Percentiles rank a stretch among this genome's conserved stretches.
phyloP scores from a whole-genome alignment of 2,329 filamentous ascomycete species.

The Drechmeria coniospora region DNA sequence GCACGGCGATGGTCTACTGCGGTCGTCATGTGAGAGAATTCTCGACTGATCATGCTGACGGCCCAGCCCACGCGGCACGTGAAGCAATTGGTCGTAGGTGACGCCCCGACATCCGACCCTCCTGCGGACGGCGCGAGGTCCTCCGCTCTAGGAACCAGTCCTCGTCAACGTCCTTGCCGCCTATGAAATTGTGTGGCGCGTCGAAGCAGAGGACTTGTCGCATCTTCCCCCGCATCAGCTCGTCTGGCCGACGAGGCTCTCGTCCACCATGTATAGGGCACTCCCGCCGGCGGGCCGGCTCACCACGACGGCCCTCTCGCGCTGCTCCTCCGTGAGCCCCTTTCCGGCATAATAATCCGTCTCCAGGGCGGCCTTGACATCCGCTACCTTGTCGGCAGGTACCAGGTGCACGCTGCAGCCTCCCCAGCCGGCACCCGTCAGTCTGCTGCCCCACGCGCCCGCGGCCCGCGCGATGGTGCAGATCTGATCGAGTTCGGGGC shows the following conservation, averaged over 20 bases:
- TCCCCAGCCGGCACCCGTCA: constrained; percentile 94
- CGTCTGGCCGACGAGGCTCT: constrained; percentile 8
- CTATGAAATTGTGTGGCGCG: no score
- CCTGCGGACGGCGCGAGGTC: no score
- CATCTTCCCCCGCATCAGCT: not conserved
- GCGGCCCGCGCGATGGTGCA: constrained; percentile 64
- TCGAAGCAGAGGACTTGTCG: no score
- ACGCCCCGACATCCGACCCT: no score
- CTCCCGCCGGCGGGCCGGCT: constrained; percentile 72
- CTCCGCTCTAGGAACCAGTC: no score
- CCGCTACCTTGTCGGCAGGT: constrained; percentile 64
- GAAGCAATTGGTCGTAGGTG: no score
- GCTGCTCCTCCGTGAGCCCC: constrained; percentile 51
- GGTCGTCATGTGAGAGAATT: no score
- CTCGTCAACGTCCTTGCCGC: no score
- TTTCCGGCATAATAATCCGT: constrained; percentile 68
- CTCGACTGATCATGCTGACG: no score
- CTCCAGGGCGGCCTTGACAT: constrained; percentile 62
- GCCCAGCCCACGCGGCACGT: no score
- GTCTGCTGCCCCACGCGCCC: constrained; percentile 68
- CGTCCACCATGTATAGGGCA: constrained; percentile 30
- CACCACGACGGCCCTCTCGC: constrained; percentile 68
- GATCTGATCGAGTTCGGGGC: constrained; percentile 79
- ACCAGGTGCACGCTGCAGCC: constrained; percentile 92
- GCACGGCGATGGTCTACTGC: no score